These are phyloP conservation scores for Paulownia fortunei DNA, from an alignment of 257 asterid genomes.

Conservation along the genomic window DNA sequence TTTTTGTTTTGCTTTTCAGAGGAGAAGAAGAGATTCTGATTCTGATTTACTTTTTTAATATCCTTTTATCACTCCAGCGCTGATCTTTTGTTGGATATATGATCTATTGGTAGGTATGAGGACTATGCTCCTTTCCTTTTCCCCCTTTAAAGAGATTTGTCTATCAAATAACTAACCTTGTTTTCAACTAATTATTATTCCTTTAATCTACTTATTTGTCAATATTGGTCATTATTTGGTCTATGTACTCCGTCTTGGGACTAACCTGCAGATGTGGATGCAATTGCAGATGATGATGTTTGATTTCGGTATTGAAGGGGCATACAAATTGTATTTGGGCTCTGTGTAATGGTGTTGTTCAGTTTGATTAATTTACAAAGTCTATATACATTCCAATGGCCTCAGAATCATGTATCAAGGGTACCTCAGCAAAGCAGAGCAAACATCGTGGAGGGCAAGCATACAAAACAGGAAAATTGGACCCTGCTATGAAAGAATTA, in stretches of 20 bases:
- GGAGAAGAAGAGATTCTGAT: constrained; percentile 1
- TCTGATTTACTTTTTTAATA: constrained; percentile 17
- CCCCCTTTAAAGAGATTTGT: not conserved
- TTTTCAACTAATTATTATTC: not conserved
- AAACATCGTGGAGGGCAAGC: constrained; percentile 46
- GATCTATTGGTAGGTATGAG: constrained; percentile 28
- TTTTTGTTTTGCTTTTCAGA: not conserved
- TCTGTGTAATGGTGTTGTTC: constrained; percentile 32
- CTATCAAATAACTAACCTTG: constrained; percentile 8
- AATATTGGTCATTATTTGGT: not conserved
- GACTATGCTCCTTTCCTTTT: constrained; percentile 8
- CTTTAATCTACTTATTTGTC: constrained; percentile 20
- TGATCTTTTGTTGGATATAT: constrained; percentile 29
- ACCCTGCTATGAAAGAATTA: constrained; percentile 37
- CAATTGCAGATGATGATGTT: constrained; percentile 45
- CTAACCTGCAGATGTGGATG: constrained; percentile 49
- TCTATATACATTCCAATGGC: constrained; percentile 49
- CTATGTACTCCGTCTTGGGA: not conserved
- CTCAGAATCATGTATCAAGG: constrained; percentile 48
- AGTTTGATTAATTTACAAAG: constrained; percentile 21
- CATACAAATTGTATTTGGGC: not conserved
- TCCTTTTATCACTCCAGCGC: constrained; percentile 10
- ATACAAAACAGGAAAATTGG: constrained; percentile 42
- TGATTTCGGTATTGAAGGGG: constrained; percentile 32
- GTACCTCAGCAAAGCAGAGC: constrained; percentile 47